Conservation (phyloP, 2,329 filamentous ascomycete species). For the Aspergillus nomiae region DNA sequence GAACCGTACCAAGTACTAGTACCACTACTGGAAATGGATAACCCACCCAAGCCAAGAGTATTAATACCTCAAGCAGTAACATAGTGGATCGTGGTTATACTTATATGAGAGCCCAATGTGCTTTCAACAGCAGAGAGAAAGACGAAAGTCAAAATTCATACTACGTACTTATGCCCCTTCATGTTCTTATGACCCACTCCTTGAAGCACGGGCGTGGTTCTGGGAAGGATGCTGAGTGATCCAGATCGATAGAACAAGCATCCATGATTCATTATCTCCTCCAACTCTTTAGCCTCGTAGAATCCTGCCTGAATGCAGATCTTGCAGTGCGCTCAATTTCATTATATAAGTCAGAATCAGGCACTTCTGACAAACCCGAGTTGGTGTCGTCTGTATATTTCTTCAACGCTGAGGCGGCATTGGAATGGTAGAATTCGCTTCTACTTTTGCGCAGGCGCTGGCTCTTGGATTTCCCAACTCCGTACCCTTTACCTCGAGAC, state of each 20-base stretch:
- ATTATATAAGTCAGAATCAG: conserved; percentile 30
- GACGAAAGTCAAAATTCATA: not conserved
- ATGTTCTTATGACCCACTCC: not conserved
- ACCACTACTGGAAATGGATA: not conserved
- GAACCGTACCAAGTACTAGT: not conserved
- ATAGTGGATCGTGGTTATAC: not conserved
- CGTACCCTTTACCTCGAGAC: conserved; percentile 39
- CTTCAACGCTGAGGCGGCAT: conserved; percentile 29
- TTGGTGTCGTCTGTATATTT: conserved; percentile 27
- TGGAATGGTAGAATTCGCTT: conserved; percentile 29
- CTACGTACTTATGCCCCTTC: not conserved
- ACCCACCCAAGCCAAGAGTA: not conserved
- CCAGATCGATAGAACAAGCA: not conserved
- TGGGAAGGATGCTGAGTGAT: not conserved
- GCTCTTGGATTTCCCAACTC: conserved; percentile 35
- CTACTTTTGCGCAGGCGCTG: conserved; percentile 37
- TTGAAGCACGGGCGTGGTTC: not conserved
- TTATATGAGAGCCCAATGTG: not conserved
- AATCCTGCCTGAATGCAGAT: conserved; percentile 40
- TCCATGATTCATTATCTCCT: conserved; percentile 6
- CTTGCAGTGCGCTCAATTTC: conserved; percentile 31
- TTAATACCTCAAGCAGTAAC: not conserved
- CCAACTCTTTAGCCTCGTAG: conserved; percentile 42
- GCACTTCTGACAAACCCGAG: conserved; percentile 19
- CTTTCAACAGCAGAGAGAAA: not conserved